Base-by-base conservation (phyloP, 1,284 basidiomycete species). In the Pisolithus thermaeus region DNA sequence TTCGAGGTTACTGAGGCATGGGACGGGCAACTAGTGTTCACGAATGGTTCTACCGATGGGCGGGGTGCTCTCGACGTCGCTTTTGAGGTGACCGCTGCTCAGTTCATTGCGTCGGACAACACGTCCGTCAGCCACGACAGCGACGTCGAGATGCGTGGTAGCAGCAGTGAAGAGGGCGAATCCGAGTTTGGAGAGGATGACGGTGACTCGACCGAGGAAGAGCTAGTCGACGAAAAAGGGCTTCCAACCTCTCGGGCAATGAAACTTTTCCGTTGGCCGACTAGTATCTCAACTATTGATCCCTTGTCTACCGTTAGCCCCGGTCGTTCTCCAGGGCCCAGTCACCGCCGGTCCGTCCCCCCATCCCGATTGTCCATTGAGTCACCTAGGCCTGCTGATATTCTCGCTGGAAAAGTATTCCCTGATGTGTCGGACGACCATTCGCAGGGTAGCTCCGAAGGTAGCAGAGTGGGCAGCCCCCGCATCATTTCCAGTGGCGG, bases 141-240 rank as follows among this genome's bases (percentile, higher is more conserved):
- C 38, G 64, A 68, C 51, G 56, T 73, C 23, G 76, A 78, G 45
- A 77, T 80, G 74, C 59, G 62, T 11, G 67, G 60, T 16, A 67
- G 69, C 39, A 72, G 59, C 61, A 23, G 59, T 49, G 59, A 64
- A 47, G 75, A 67, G 22, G 75, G 69, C 32, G 74, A 73, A 18
- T 74, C 73, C n/a, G 66, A 63, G 25, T 58, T 70, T 28, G 66
- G 63, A 37, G 62, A 61, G 54, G 65, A 63, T 45, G 77, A 76
- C 11, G 83, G 82, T 6, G 79, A 84, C 46, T 84, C 83, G 6
- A 87, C 85, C 0, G 87, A 90, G 61, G 87, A 90, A 55, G 87
- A 89, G 54, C 79, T 90, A 44, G 81, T 89, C 18, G 84, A 84
- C 50, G 77, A 79, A 6, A 78, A 81, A 52, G 81, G 81, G 43